Evolutionary conservation across 768 basidiomycete species (phyloP).

Genomic region (Suillus brevipes): DNA sequence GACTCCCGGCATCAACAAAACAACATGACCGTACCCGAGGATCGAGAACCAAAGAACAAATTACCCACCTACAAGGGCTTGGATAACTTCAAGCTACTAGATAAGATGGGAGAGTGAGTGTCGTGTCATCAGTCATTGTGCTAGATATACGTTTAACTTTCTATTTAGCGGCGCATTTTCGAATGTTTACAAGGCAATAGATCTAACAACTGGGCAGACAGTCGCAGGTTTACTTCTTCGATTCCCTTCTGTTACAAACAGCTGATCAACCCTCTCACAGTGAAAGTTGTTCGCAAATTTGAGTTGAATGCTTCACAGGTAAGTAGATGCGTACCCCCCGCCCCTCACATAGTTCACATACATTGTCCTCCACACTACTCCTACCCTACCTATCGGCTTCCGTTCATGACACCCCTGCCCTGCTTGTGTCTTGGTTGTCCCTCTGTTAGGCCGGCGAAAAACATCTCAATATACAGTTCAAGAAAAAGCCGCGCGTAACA

Average conservation of each 20-base stretch:
- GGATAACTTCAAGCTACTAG: constrained; percentile 71
- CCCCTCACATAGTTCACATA: constrained; percentile 30
- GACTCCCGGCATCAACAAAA: constrained; percentile 48
- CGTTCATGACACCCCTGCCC: constrained; percentile 15
- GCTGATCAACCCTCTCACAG: constrained; percentile 37
- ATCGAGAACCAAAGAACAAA: constrained; percentile 67
- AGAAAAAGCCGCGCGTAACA: constrained; percentile 96
- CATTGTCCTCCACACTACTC: constrained; percentile 20
- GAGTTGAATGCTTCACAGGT: constrained; percentile 92
- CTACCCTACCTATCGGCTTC: constrained; percentile 24
- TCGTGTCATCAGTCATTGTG: constrained; percentile 9
- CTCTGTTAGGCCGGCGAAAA: constrained; percentile 80
- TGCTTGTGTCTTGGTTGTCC: constrained; percentile 27
- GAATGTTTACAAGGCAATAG: constrained; percentile 94
- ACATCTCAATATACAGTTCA: constrained; percentile 91
- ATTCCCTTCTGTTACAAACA: not conserved
- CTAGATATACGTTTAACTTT: constrained; percentile 13
- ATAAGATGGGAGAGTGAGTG: constrained; percentile 94
- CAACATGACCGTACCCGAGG: constrained; percentile 66
- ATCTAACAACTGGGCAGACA: constrained; percentile 70
- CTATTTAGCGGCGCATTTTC: constrained; percentile 86
- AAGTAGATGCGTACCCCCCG: constrained; percentile 36
- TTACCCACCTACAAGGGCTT: constrained; percentile 88
- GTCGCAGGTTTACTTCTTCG: constrained; percentile 67
- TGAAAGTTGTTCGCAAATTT: constrained; percentile 93